Evolutionary conservation across 169 alveolate genomes (phyloP).

Genomic region (Cyclospora cayetanensis): DNA sequence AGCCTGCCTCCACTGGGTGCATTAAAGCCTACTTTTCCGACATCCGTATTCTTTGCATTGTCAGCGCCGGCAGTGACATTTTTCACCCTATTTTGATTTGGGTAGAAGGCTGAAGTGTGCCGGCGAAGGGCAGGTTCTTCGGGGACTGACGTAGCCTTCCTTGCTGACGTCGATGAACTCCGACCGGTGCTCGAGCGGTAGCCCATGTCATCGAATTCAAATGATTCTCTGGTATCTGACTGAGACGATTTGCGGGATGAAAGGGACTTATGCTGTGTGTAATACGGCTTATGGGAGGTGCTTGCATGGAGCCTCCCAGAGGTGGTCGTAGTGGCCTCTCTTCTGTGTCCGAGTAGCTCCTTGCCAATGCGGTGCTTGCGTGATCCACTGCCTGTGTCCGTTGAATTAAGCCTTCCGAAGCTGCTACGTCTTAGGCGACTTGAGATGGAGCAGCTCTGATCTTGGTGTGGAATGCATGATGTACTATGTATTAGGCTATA

Average conservation of each 20-base stretch:
- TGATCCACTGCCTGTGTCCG: not conserved
- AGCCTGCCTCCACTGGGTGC: conserved; percentile 8
- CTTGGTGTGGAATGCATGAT: not conserved
- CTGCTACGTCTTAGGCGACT: not conserved
- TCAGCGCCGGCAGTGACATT: not conserved
- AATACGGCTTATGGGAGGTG: not conserved
- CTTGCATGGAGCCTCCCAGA: not conserved
- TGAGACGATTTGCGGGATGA: not conserved
- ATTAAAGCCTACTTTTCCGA: not conserved
- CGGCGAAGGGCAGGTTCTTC: conserved; percentile 13
- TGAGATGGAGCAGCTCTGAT: not conserved
- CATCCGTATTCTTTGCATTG: not conserved
- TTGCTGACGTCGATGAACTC: not conserved
- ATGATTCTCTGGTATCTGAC: not conserved
- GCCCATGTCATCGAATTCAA: not conserved
- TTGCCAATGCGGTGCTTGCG: not conserved
- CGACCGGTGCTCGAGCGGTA: not conserved
- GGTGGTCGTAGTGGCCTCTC: not conserved
- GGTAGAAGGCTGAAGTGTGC: not conserved
- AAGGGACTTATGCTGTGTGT: not conserved
- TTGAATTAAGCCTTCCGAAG: not conserved
- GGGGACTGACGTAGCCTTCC: not conserved
- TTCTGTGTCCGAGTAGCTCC: not conserved
- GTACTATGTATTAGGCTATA: not conserved
- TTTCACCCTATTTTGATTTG: not conserved